phyloP scores from a whole-genome alignment of 169 alveolate genomes.

The Plasmodium yoelii region DNA sequence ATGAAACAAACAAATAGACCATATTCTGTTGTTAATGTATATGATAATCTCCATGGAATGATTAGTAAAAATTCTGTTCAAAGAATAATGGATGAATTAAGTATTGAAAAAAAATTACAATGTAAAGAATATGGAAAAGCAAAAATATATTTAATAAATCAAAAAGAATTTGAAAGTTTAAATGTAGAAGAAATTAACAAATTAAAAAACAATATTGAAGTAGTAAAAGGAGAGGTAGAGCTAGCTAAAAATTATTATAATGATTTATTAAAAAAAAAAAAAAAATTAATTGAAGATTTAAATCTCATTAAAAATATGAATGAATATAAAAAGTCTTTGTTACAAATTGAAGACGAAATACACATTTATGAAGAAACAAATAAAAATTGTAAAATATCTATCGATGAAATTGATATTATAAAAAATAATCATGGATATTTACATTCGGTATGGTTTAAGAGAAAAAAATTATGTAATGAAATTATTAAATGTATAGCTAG shows the following conservation, averaged over 20 bases:
- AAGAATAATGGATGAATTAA: conserved; percentile 84
- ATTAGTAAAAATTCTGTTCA: conserved; percentile 82
- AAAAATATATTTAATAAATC: conserved; percentile 86
- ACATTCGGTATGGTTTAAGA: conserved; percentile 55
- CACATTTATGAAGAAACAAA: conserved; percentile 29
- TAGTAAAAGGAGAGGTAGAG: conserved; percentile 35
- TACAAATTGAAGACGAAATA: conserved; percentile 45
- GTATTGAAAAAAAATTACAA: conserved; percentile 79
- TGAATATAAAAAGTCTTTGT: conserved; percentile 23
- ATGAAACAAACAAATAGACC: conserved; percentile 88
- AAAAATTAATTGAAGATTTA: conserved; percentile 52
- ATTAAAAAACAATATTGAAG: conserved; percentile 45
- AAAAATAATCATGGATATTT: conserved; percentile 68
- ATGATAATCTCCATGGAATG: conserved; percentile 84
- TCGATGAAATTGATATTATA: conserved; percentile 52
- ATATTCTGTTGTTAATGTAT: conserved; percentile 85
- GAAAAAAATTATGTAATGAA: conserved; percentile 52
- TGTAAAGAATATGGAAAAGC: conserved; percentile 90
- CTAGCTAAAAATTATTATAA: conserved; percentile 30
- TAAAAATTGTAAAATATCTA: conserved; percentile 43
- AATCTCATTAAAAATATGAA: conserved; percentile 36
- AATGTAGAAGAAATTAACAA: conserved; percentile 28
- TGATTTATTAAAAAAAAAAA: conserved; percentile 55
- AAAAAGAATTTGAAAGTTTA: conserved; percentile 77
- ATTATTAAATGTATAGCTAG: conserved; percentile 67